Evolutionary conservation across 2,329 filamentous ascomycete genomes (phyloP).

Genomic region (Colletotrichum lentis): DNA sequence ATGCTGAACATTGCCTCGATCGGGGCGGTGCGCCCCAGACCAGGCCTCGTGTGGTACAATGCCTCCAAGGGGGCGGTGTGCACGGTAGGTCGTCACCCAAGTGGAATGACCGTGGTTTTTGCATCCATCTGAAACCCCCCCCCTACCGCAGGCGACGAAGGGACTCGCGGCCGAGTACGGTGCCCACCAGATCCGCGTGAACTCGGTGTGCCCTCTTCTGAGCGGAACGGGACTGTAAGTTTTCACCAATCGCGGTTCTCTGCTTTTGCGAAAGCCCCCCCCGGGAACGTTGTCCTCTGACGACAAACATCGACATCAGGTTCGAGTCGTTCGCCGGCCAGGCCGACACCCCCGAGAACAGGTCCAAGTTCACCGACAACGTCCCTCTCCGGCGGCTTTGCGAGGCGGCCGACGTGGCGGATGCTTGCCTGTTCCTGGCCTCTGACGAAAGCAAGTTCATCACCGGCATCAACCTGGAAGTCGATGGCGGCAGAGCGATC

Average conservation of each 20-base stretch:
- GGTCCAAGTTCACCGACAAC: slow-evolving; percentile 48
- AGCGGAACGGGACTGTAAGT: slow-evolving; percentile 69
- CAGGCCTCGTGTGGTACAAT: slow-evolving; percentile 74
- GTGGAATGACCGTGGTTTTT: background rate
- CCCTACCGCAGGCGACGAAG: slow-evolving; percentile 56
- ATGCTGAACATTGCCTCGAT: slow-evolving; percentile 81
- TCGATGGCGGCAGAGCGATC: slow-evolving; percentile 31
- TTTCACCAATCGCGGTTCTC: too few relatives aligned
- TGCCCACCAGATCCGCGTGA: slow-evolving; percentile 75
- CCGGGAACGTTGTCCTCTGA: background rate
- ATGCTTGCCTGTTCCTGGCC: slow-evolving; percentile 74
- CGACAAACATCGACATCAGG: slow-evolving; percentile 2
- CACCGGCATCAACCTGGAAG: slow-evolving; percentile 74
- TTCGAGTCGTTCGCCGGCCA: slow-evolving; percentile 64
- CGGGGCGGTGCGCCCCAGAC: slow-evolving; percentile 71
- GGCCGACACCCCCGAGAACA: slow-evolving; percentile 68
- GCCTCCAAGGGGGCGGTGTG: slow-evolving; percentile 72
- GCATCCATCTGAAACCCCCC: background rate
- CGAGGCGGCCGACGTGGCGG: slow-evolving; percentile 72
- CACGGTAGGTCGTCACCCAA: slow-evolving; percentile 46
- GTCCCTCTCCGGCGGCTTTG: slow-evolving; percentile 41
- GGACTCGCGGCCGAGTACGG: slow-evolving; percentile 76
- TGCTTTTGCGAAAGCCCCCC: too few relatives aligned
- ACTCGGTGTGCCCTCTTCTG: slow-evolving; percentile 74
- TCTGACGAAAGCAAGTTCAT: slow-evolving; percentile 77